A percentile compares a stretch with the other conserved stretches of the same genome.
Evolutionary conservation across 2,329 filamentous ascomycete species (phyloP).

Genomic region (Verticillium nubilum): DNA sequence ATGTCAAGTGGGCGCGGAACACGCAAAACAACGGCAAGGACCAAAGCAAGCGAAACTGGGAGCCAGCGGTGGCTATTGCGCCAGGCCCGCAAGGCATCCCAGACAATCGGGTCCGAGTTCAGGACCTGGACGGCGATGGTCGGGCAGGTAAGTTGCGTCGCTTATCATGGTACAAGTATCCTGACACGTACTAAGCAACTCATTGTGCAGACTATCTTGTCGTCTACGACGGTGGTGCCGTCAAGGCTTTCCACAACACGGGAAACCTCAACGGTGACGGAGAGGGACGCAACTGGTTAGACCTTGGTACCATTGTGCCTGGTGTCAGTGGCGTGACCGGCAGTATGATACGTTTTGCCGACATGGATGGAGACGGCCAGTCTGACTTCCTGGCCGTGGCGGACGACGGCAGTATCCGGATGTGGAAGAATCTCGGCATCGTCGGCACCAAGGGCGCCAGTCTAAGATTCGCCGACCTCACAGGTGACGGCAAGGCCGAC

Average conservation of each 20-base stretch:
- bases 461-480: conserved; percentile 8
- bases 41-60: conserved; percentile 5
- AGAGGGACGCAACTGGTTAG: conserved; percentile 1
- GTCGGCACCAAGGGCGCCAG: conserved; percentile 2
- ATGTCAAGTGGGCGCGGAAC: conserved; percentile 3
- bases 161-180: background rate
- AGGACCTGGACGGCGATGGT: background rate
- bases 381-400: conserved; percentile 11
- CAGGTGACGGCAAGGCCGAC: conserved; percentile 11
- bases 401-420: conserved; percentile 3
- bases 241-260: conserved; percentile 1
- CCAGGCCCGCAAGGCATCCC: background rate
- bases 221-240: conserved; percentile 3
- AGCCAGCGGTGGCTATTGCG: conserved; percentile 1
- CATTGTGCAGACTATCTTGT: conserved; percentile 3
- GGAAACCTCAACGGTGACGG: background rate
- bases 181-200: background rate
- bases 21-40: conserved; percentile 8
- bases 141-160: background rate
- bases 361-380: conserved; percentile 11
- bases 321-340: conserved; percentile 1
- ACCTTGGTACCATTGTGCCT: conserved; percentile 5
- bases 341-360: conserved; percentile 7
- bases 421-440: conserved; percentile 11
- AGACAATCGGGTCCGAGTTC: background rate